These are phyloP conservation scores for Rhodotorula kratochvilovae DNA, from an alignment of 768 basidiomycete species.

Conservation along the genomic window DNA sequence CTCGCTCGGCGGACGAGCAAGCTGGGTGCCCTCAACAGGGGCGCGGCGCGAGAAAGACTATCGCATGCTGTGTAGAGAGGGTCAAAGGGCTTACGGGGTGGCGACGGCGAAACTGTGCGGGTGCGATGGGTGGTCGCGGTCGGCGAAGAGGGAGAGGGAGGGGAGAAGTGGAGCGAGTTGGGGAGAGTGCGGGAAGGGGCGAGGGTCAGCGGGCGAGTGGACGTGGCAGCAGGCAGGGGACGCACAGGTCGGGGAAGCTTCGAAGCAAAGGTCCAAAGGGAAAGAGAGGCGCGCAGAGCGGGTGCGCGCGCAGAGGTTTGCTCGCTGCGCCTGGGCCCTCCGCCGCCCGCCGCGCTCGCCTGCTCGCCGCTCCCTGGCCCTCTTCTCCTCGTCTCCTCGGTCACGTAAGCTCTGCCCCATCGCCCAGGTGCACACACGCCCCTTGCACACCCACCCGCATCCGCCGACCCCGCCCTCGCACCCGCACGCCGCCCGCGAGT, in stretches of 20 bases:
- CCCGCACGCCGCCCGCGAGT: too few relatives aligned
- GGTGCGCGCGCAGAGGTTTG: too few relatives aligned
- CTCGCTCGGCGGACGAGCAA: conserved; percentile 1
- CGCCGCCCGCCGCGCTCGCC: too few relatives aligned
- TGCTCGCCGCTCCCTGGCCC: too few relatives aligned
- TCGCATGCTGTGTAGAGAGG: neutral
- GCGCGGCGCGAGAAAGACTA: neutral
- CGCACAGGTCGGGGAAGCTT: too few relatives aligned
- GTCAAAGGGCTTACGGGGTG: neutral
- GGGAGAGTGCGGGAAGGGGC: neutral
- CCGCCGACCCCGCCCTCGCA: too few relatives aligned
- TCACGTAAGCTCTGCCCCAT: too few relatives aligned
- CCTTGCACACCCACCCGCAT: too few relatives aligned
- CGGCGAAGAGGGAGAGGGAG: neutral
- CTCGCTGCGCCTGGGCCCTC: too few relatives aligned
- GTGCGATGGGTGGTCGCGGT: too few relatives aligned
- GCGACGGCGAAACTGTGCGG: neutral
- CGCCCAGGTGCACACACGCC: too few relatives aligned
- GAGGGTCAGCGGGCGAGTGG: neutral
- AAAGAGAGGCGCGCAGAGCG: neutral
- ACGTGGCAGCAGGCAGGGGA: neutral
- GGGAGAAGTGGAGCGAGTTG: neutral
- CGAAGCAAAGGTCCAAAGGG: neutral
- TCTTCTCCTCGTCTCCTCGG: too few relatives aligned
- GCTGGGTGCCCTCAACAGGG: neutral